Evolutionary conservation across 306 rosid genomes (phyloP).

Genomic region (Quercus gilva): DNA sequence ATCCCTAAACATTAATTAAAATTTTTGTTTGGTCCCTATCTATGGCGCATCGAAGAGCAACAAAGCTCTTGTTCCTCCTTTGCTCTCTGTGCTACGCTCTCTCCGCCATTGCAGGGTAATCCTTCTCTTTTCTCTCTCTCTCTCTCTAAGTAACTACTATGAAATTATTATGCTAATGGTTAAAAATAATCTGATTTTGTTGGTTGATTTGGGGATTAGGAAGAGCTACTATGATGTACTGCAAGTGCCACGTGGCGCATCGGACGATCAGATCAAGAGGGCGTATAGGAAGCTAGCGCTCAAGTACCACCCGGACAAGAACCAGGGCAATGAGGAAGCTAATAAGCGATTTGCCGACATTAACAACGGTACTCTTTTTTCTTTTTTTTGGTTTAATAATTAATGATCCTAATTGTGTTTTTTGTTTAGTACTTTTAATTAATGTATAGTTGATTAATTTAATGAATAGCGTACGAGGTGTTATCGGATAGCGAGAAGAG

Average conservation of each 20-base stretch:
- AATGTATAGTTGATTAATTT: constrained; percentile 21
- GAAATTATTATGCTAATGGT: no score
- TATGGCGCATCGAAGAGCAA: constrained; percentile 70
- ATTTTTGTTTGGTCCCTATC: background rate
- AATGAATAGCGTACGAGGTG: constrained; percentile 75
- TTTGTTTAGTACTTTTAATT: background rate
- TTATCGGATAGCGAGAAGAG: constrained; percentile 86
- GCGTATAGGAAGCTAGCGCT: constrained; percentile 92
- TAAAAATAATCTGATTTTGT: no score
- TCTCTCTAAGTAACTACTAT: no score
- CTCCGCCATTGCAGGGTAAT: constrained; percentile 69
- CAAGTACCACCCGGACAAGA: constrained; percentile 98
- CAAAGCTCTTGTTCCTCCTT: constrained; percentile 41
- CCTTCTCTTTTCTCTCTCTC: background rate
- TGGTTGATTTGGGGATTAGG: constrained; percentile 25
- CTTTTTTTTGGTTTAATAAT: background rate
- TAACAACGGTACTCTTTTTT: constrained; percentile 52
- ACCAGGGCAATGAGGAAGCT: constrained; percentile 94
- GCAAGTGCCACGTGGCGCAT: constrained; percentile 81
- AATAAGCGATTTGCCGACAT: constrained; percentile 80
- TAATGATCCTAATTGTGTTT: background rate
- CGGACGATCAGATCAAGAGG: constrained; percentile 95
- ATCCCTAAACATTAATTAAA: constrained; percentile 1
- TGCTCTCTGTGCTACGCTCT: constrained; percentile 62
- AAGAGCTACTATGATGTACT: constrained; percentile 85